These are phyloP conservation scores for Cryphonectria radicalis DNA, from an alignment of 2,329 filamentous ascomycete species.

Conservation along the genomic window DNA sequence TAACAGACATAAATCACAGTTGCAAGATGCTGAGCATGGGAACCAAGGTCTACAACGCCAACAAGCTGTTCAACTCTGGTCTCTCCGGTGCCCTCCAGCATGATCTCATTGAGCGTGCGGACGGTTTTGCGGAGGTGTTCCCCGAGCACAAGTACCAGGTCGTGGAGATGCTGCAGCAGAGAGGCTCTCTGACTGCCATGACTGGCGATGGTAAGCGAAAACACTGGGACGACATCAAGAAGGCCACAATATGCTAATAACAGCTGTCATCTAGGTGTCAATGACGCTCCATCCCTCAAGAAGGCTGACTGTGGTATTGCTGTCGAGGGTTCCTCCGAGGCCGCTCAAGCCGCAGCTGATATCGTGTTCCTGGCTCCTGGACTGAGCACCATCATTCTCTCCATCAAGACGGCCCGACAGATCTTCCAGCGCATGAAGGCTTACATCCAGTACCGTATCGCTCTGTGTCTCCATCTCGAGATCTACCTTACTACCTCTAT, in stretches of 20 bases:
- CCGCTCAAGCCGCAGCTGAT: slow-evolving; percentile 73
- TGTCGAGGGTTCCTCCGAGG: slow-evolving; percentile 73
- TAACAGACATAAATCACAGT: neutral
- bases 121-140: slow-evolving; percentile 76
- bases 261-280: slow-evolving; percentile 52
- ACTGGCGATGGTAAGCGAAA: slow-evolving; percentile 61
- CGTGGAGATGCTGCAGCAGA: slow-evolving; percentile 74
- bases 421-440: slow-evolving; percentile 82
- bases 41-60: slow-evolving; percentile 81
- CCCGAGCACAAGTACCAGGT: slow-evolving; percentile 78
- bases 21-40: slow-evolving; percentile 81
- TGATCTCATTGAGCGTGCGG: slow-evolving; percentile 74
- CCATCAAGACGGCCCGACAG: slow-evolving; percentile 75
- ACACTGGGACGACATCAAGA: neutral
- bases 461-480: slow-evolving; percentile 73
- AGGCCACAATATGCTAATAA: slow-evolving; percentile 9
- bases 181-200: slow-evolving; percentile 74
- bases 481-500: slow-evolving; percentile 78
- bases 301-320: slow-evolving; percentile 76
- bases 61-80: slow-evolving; percentile 76
- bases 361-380: slow-evolving; percentile 77
- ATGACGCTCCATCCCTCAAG: slow-evolving; percentile 74
- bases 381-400: slow-evolving; percentile 71
- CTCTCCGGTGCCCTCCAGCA: slow-evolving; percentile 73
- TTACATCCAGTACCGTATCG: slow-evolving; percentile 78